Evolutionary conservation across 768 basidiomycete genomes (phyloP).

Genomic region (Xerocomellus dryophilus): DNA sequence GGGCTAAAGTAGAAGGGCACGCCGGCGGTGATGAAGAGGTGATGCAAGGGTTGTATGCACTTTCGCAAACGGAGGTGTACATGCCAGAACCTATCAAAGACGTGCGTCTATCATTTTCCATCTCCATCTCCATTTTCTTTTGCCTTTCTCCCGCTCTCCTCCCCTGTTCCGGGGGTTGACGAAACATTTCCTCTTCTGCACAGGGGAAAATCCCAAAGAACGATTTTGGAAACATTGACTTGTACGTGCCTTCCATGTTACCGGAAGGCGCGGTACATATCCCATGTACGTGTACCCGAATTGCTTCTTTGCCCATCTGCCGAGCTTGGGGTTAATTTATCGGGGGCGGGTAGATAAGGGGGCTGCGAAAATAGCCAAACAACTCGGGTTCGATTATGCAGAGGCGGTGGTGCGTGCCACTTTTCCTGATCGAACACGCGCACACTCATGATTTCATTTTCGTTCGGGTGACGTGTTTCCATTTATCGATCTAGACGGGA

Average conservation of each 20-base stretch:
- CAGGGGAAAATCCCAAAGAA: constrained; percentile 95
- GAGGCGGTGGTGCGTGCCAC: constrained; percentile 83
- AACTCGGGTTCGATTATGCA: constrained; percentile 84
- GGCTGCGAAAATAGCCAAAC: constrained; percentile 82
- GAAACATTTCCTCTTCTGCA: constrained; percentile 9
- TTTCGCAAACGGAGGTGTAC: constrained; percentile 81
- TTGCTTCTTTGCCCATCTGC: constrained; percentile 12
- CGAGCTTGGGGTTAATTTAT: constrained; percentile 8
- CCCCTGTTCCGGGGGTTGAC: constrained; percentile 1
- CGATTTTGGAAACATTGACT: constrained; percentile 93
- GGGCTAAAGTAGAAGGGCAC: constrained; percentile 35
- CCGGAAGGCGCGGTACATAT: constrained; percentile 84
- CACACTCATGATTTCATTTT: constrained; percentile 4
- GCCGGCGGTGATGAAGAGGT: constrained; percentile 47
- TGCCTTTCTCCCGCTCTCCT: background rate
- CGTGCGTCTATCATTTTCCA: constrained; percentile 52
- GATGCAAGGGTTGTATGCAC: constrained; percentile 86
- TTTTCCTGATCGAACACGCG: constrained; percentile 8
- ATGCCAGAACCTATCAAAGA: constrained; percentile 77
- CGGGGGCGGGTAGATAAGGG: constrained; percentile 61
- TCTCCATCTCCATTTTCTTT: background rate
- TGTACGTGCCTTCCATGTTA: constrained; percentile 94
- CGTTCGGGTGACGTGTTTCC: background rate
- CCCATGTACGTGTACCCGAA: constrained; percentile 63
- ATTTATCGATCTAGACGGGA: constrained; percentile 58